These are phyloP conservation scores for Cladorrhinum sp. DNA, from an alignment of 2,329 filamentous ascomycete genomes.

Conservation along the genomic window DNA sequence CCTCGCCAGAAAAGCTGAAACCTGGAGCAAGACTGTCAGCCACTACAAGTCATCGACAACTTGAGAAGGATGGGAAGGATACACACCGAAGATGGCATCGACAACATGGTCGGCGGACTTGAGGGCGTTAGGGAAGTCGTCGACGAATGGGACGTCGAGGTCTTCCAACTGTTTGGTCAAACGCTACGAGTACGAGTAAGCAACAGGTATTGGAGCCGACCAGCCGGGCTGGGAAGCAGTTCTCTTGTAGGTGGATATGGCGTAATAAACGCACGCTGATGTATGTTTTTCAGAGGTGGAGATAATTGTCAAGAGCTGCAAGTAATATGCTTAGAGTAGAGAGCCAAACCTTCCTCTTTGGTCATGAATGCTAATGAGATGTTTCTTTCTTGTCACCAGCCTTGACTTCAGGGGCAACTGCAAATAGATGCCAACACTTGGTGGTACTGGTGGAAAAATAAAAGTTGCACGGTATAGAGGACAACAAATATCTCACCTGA, in stretches of 20 bases:
- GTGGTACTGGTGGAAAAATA: not conserved
- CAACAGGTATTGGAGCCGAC: constrained; percentile 11
- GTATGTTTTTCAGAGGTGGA: not conserved
- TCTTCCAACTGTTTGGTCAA: constrained; percentile 81
- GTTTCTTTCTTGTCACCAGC: not conserved
- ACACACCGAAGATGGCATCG: constrained; percentile 85
- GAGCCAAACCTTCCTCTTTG: constrained; percentile 2
- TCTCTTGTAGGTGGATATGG: not conserved
- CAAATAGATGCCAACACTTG: not conserved
- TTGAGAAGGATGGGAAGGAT: constrained; percentile 1
- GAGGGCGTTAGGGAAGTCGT: constrained; percentile 70
- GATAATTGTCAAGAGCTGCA: not conserved
- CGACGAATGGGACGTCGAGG: constrained; percentile 76
- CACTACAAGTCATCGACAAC: constrained; percentile 13
- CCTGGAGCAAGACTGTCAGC: constrained; percentile 43
- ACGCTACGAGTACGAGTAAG: constrained; percentile 53
- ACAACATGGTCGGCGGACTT: constrained; percentile 73
- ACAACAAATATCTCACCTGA: constrained; percentile 51
- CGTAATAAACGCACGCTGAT: constrained; percentile 22
- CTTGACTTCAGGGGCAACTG: not conserved
- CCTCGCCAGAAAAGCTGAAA: constrained; percentile 88
- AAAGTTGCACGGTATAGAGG: not conserved
- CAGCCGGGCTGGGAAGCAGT: constrained; percentile 13
- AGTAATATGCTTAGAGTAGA: constrained; percentile 15
- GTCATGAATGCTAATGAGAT: not conserved